These are phyloP conservation scores for Syzygium oleosum DNA, from an alignment of 345 rosid species.

Conservation along the genomic window DNA sequence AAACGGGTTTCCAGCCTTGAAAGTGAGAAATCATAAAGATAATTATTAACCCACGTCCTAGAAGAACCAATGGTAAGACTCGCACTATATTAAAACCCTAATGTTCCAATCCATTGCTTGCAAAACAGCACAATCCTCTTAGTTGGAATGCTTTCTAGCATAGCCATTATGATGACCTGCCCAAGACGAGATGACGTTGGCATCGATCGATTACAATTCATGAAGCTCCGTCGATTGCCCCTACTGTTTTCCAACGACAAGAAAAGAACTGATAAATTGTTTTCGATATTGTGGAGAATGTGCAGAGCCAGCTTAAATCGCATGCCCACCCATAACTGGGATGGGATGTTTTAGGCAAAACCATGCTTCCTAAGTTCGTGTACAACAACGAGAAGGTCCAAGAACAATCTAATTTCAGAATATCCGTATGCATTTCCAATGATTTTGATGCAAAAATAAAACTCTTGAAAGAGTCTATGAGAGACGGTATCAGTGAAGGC, in stretches of 20 bases:
- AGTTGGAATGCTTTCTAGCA: neutral
- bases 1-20: neutral
- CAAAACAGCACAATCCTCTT: neutral
- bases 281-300: neutral
- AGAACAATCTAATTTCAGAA: neutral
- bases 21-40: neutral
- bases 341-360: neutral
- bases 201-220: neutral
- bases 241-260: accelerated
- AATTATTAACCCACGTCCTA: neutral
- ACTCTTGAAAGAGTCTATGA: neutral
- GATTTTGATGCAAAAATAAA: neutral
- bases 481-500: neutral
- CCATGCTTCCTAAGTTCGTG: neutral
- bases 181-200: neutral
- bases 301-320: neutral
- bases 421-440: neutral
- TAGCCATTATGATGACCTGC: neutral
- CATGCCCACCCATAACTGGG: neutral
- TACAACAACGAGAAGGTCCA: neutral
- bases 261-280: neutral
- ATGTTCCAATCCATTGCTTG: neutral
- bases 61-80: neutral
- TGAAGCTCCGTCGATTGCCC: neutral
- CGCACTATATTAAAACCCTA: neutral